A percentile compares a stretch with the other conserved stretches of the same genome.
These are phyloP conservation scores for Citropsis articulata DNA, from an alignment of 345 rosid species.

Conservation along the genomic window DNA sequence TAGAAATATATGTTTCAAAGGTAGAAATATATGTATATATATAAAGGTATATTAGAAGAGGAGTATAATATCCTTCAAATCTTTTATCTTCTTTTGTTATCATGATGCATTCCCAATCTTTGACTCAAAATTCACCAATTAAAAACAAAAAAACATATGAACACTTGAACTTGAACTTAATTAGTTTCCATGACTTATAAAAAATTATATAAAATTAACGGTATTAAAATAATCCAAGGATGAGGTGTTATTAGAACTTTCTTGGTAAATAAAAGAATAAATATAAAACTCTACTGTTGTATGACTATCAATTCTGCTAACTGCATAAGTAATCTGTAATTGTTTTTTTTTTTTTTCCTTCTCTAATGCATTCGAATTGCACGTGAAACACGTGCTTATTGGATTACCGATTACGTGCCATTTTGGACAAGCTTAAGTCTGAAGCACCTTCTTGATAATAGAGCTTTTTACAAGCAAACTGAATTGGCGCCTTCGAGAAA, in stretches of 20 bases:
- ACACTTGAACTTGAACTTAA: too few relatives aligned
- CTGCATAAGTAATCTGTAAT: neutral
- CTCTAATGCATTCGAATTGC: neutral
- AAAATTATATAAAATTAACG: neutral
- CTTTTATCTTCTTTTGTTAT: too few relatives aligned
- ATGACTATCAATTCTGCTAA: too few relatives aligned
- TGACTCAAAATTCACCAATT: too few relatives aligned
- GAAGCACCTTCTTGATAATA: neutral
- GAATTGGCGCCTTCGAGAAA: neutral
- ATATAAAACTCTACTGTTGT: too few relatives aligned
- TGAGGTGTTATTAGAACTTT: neutral
- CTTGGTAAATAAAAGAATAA: neutral
- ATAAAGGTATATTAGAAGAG: too few relatives aligned
- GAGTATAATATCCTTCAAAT: too few relatives aligned
- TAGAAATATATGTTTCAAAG: too few relatives aligned
- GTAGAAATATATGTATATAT: too few relatives aligned
- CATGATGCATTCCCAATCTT: too few relatives aligned
- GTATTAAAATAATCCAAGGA: neutral
- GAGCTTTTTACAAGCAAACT: neutral
- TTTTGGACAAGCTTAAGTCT: neutral
- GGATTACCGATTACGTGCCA: neutral
- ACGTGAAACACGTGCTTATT: neutral
- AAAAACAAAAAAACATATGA: too few relatives aligned
- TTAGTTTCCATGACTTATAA: neutral
- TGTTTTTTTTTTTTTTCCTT: neutral